Percentiles rank a stretch among this genome's conserved stretches.
phyloP scores from a whole-genome alignment of 2,329 filamentous ascomycete genomes.

The Phoma sp. region DNA sequence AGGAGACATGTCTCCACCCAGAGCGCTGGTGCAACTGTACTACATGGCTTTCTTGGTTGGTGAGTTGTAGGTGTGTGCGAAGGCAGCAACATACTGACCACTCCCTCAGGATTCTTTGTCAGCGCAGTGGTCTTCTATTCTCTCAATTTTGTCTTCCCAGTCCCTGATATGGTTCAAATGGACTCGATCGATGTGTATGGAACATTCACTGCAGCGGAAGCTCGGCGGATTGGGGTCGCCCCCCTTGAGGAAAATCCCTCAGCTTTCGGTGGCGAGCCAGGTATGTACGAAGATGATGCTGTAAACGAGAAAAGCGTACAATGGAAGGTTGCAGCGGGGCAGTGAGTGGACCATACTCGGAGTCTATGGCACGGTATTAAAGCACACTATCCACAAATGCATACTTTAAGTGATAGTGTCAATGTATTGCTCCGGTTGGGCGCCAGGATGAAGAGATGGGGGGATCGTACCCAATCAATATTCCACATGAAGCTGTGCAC shows the following conservation, averaged over 20 bases:
- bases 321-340: neutral
- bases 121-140: constrained; percentile 42
- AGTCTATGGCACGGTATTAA: neutral
- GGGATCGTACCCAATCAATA: neutral
- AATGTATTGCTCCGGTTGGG: neutral
- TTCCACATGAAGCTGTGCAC: neutral
- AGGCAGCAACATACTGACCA: constrained; percentile 1
- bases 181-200: constrained; percentile 55
- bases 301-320: constrained; percentile 10
- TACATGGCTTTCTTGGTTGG: constrained; percentile 58
- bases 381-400: neutral
- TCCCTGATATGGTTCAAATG: constrained; percentile 50
- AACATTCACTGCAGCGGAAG: constrained; percentile 55
- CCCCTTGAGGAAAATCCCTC: constrained; percentile 28
- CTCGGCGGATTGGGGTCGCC: constrained; percentile 49
- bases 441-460: neutral
- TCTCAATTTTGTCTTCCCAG: constrained; percentile 51
- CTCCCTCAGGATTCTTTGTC: constrained; percentile 48
- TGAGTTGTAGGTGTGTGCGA: constrained; percentile 13
- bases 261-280: neutral
- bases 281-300: neutral
- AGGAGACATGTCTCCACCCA: constrained; percentile 43
- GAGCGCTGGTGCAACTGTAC: constrained; percentile 53
- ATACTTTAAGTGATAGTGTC: neutral
- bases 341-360: neutral